Conservation (phyloP, 2,329 filamentous ascomycete species). For the Sordariomycetes sp. region DNA sequence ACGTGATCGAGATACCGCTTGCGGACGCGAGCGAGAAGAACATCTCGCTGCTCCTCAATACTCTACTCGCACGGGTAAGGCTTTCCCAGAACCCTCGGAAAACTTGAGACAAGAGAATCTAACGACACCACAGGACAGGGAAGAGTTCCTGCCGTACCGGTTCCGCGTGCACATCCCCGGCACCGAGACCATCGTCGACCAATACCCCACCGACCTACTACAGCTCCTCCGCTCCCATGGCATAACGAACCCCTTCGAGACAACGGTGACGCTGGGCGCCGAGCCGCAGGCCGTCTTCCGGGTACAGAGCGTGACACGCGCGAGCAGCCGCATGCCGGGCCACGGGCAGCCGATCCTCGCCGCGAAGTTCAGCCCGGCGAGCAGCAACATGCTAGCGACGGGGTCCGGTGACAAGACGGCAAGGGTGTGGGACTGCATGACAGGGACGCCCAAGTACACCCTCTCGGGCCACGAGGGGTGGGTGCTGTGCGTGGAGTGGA, state of each 20-base stretch:
- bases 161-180: slow-evolving; percentile 46
- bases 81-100: neutral
- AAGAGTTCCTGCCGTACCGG: slow-evolving; percentile 48
- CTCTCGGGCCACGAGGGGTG: slow-evolving; percentile 79
- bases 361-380: slow-evolving; percentile 71
- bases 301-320: slow-evolving; percentile 82
- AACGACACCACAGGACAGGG: slow-evolving; percentile 25
- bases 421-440: slow-evolving; percentile 89
- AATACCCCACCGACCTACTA: slow-evolving; percentile 41
- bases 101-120: neutral
- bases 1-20: slow-evolving; percentile 63
- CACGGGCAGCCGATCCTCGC: slow-evolving; percentile 86
- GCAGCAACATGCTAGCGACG: slow-evolving; percentile 67
- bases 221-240: slow-evolving; percentile 40
- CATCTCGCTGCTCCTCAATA: slow-evolving; percentile 75
- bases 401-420: slow-evolving; percentile 87
- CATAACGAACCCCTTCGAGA: slow-evolving; percentile 44
- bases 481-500: slow-evolving; percentile 81
- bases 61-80: slow-evolving; percentile 60
- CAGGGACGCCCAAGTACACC: slow-evolving; percentile 76
- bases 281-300: slow-evolving; percentile 86
- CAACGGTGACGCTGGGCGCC: slow-evolving; percentile 39
- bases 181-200: slow-evolving; percentile 37
- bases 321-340: slow-evolving; percentile 76
- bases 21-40: slow-evolving; percentile 82